Percentiles rank a stretch among this genome's conserved stretches.
Evolutionary conservation across 805 yeast genomes (phyloP).

Genomic region (Gaillardinia entomophila): DNA sequence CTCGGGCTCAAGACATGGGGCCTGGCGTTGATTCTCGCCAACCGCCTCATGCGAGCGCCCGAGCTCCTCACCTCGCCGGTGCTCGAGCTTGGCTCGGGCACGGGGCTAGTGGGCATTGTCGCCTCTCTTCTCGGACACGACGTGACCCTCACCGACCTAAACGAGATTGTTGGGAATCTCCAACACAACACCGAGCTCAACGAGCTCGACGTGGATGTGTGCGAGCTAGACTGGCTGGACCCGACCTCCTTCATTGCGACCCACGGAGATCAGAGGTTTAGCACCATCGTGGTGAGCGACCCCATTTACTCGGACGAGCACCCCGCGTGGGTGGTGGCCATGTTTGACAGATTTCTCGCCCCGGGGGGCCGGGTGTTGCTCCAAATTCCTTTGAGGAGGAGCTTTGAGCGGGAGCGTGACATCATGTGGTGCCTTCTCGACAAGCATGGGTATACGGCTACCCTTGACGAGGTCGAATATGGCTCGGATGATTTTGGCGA

Average conservation of each 20-base stretch:
- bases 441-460: conserved; percentile 26
- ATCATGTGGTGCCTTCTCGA: conserved; percentile 51
- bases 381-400: conserved; percentile 70
- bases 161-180: conserved; percentile 70
- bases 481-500: conserved; percentile 88
- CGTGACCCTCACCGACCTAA: conserved; percentile 66
- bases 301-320: conserved; percentile 84
- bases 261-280: conserved; percentile 32
- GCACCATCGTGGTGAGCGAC: conserved; percentile 71
- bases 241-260: conserved; percentile 38
- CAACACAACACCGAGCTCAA: conserved; percentile 54
- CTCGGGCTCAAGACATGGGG: conserved; percentile 97
- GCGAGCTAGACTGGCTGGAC: conserved; percentile 72
- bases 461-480: conserved; percentile 39
- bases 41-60: conserved; percentile 34
- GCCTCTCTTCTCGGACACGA: conserved; percentile 48
- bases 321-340: conserved; percentile 64
- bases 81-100: conserved; percentile 90
- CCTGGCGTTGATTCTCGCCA: conserved; percentile 67
- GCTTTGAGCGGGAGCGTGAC: conserved; percentile 61
- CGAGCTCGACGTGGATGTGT: conserved; percentile 28
- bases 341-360: conserved; percentile 45
- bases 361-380: conserved; percentile 46
- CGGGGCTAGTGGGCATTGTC: conserved; percentile 83
- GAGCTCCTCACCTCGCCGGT: conserved; percentile 23